Evolutionary conservation across 2,329 filamentous ascomycete species (phyloP).

Genomic region (Aspergillus sp.): DNA sequence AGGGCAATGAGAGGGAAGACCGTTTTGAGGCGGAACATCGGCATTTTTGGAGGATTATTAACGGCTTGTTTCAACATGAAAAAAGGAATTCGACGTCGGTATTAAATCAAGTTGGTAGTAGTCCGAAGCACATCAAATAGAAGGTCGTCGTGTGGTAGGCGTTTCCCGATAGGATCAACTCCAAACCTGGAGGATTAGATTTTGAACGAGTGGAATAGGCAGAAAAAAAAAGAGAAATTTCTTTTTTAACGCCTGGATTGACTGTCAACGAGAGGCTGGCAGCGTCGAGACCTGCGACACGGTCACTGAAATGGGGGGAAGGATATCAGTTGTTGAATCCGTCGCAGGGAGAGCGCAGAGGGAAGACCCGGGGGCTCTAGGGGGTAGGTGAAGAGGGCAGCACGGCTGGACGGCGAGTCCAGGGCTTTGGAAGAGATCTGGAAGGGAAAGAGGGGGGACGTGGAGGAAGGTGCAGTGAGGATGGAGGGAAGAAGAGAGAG

Average conservation of each 20-base stretch:
- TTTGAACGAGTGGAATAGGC: constrained; percentile 22
- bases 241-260: constrained; percentile 15
- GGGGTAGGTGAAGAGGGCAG: constrained; percentile 1
- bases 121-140: constrained; percentile 13
- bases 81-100: constrained; percentile 7
- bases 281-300: constrained; percentile 34
- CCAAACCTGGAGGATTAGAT: constrained; percentile 1
- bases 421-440: constrained; percentile 12
- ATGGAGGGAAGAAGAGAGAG: constrained; percentile 2
- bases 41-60: constrained; percentile 34
- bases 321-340: neutral
- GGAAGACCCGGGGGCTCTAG: neutral
- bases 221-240: constrained; percentile 1
- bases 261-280: constrained; percentile 34
- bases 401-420: constrained; percentile 18
- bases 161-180: constrained; percentile 4
- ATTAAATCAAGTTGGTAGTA: constrained; percentile 9
- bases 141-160: constrained; percentile 4
- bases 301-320: constrained; percentile 16
- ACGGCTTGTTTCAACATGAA: constrained; percentile 30
- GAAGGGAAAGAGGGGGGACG: constrained; percentile 2
- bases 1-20: constrained; percentile 38
- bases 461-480: neutral
- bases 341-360: constrained; percentile 1
- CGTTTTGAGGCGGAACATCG: constrained; percentile 38